Evolutionary conservation across 768 basidiomycete species (phyloP), one percentile per base, ranked within the genome.

Genomic region (Naganishia friedmannii): DNA sequence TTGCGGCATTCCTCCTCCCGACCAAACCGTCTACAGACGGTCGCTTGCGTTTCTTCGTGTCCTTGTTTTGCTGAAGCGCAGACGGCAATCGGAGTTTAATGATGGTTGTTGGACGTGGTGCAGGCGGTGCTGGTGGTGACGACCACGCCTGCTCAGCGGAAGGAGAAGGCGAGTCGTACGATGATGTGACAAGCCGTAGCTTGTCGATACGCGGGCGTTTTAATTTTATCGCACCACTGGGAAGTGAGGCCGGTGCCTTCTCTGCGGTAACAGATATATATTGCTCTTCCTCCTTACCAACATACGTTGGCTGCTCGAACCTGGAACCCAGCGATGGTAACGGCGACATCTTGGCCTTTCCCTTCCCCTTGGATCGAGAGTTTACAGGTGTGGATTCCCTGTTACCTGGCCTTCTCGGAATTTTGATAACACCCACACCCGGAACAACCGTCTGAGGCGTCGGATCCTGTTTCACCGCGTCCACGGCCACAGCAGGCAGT

Each of bases 11-110:
- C 39, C 29, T 5, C 51, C 29, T 39, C 15, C 29, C 29, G 4
- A 3, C 17, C 13, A 37, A 13, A 2, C 28, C 28, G 21, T 39
- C 54, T 31, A 23, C 31, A 21, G 57, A 28, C 5, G 42, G 39
- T 21, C 68, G 55, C 39, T 57, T 56, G 5, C 53, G 31, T 39
- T 70, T 70, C 53, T 65, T 53, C 51, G 15, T 46, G 4, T 32
- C 53, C 68, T 55, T 53, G 45, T 58, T 51, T 31, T 34, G 56
- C 26, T 51, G 28, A 10, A 58, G 34, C 29, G 58, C 46, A 10
- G 54, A 23, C 45, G 68, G 57, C 9, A 69, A 15, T 56, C 58
- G 58, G 46, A 69, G 51, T 46, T 69, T 69, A 46, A 69, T 58
- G 57, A 69, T 66, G 9, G 48, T 53, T 10, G 21, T 53, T 10